Base-by-base conservation (phyloP, 2,329 filamentous ascomycete genomes). In the Xylariaceae sp. region DNA sequence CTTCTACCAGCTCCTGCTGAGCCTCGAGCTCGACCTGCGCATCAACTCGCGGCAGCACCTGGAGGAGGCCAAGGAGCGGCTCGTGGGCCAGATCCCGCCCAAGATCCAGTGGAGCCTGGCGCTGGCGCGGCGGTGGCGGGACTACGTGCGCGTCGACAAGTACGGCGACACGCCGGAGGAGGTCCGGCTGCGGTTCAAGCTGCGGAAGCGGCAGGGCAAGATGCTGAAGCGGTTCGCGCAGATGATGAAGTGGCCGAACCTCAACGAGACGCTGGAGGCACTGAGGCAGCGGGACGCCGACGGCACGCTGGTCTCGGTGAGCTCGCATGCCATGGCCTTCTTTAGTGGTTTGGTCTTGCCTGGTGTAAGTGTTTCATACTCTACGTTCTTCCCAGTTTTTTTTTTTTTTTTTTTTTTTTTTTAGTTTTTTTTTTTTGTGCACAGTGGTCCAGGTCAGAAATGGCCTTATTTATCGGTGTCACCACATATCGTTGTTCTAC, bases 181-280 rank as follows among this genome's bases (percentile, higher is more conserved):
- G 41, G 76, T 87, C 35, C 75, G 71, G 45, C 76, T 88, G 34
- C 76, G 81, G 13, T 78, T 82, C 48, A 79, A 75, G 56, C 71
- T 79, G 40, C 84, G 84, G 64, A 76, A 76, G 55, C 72, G 77
- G 17, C 85, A 89, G 60, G 78, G 83, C 46, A 82, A 83, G 57
- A 79, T 82, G 57, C 66, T 89, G 33, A 76, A 77, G 50, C 74
- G 75, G 28, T 89, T 89, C 57, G 83, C 83, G 9, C 73, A 78
- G 56, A 78, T 76, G 55, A 80, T 89, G 69, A 88, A 87, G 61
- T 89, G 85, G 85, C 85, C 85, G 2, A 88, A 88, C 52, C 73
- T 87, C 44, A 67, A 68, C 16, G 78, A 79, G 44, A 80, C 85
- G 6, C 70, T 86, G 34, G 74, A 78, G 32, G 71, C 76, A 34